Percentiles rank a stretch among this genome's conserved stretches.
These are phyloP conservation scores for Eucalyptus cloeziana DNA, from an alignment of 345 rosid species.

Conservation along the genomic window DNA sequence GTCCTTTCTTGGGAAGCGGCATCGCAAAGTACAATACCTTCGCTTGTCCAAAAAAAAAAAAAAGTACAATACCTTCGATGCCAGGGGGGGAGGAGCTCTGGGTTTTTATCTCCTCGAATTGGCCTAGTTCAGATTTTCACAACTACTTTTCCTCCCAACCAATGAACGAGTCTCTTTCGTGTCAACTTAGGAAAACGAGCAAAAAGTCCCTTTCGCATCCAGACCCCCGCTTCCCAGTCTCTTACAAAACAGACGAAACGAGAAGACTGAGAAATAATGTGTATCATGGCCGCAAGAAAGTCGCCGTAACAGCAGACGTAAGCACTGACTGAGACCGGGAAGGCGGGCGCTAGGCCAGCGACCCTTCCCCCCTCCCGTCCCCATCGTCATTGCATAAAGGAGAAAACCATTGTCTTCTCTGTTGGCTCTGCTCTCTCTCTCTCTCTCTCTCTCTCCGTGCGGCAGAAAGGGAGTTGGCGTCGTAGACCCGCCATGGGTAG, in stretches of 20 bases:
- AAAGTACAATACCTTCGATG: not conserved
- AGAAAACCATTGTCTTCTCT: not conserved
- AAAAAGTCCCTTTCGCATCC: not conserved
- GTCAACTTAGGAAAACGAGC: not conserved
- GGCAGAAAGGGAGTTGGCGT: not conserved
- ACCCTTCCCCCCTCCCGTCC: not conserved
- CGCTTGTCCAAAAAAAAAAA: too few species aligned
- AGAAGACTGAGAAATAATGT: not conserved
- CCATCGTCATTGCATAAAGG: conserved; percentile 8
- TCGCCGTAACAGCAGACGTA: not conserved
- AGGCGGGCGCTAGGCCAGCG: not conserved
- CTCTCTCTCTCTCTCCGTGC: too few species aligned
- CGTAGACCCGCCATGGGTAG: conserved; percentile 40
- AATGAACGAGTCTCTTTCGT: not conserved
- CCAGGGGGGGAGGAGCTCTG: not conserved
- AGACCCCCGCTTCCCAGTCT: not conserved
- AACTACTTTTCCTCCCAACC: not conserved
- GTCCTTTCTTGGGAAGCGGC: not conserved
- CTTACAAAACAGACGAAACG: not conserved
- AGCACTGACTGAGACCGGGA: not conserved
- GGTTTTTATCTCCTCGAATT: not conserved
- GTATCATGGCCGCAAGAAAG: not conserved
- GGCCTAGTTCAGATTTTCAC: not conserved
- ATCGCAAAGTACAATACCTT: not conserved
- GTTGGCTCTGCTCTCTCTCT: not conserved